Conservation (phyloP, 2,329 filamentous ascomycete genomes). For the Pyrenophora tritici-repentis region DNA sequence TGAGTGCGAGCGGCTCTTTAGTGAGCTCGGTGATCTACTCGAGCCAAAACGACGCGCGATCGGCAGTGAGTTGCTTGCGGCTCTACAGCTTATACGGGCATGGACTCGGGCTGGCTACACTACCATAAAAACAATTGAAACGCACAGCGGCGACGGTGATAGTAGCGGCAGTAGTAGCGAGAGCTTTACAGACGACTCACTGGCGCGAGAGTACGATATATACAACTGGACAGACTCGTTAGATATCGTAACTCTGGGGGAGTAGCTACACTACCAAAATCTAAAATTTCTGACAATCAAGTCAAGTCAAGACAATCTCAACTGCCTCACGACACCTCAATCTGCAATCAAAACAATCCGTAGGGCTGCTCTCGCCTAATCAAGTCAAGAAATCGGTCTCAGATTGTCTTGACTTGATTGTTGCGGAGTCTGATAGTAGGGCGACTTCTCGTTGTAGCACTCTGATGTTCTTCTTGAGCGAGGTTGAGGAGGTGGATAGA, state of each 20-base stretch:
- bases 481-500: no score
- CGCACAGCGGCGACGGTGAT: slow-evolving; percentile 1
- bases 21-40: not conserved
- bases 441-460: no score
- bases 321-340: slow-evolving; percentile 5
- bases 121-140: slow-evolving; percentile 1
- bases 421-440: no score
- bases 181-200: not conserved
- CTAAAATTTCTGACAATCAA: slow-evolving; percentile 3
- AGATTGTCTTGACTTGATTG: slow-evolving; percentile 7
- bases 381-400: slow-evolving; percentile 6
- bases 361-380: slow-evolving; percentile 5
- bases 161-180: not conserved
- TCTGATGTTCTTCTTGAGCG: no score
- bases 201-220: slow-evolving; percentile 5
- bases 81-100: slow-evolving; percentile 2
- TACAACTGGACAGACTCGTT: slow-evolving; percentile 2
- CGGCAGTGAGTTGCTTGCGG: slow-evolving; percentile 3
- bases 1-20: not conserved
- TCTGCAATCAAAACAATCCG: slow-evolving; percentile 5
- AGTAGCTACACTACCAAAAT: slow-evolving; percentile 6
- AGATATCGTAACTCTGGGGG: slow-evolving; percentile 2
- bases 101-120: slow-evolving; percentile 1
- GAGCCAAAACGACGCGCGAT: slow-evolving; percentile 5
- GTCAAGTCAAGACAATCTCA: slow-evolving; percentile 7